A percentile compares a stretch with the other conserved stretches of the same genome.
Evolutionary conservation across 2,329 filamentous ascomycete genomes (phyloP).

Genomic region (Colletotrichum filicis): DNA sequence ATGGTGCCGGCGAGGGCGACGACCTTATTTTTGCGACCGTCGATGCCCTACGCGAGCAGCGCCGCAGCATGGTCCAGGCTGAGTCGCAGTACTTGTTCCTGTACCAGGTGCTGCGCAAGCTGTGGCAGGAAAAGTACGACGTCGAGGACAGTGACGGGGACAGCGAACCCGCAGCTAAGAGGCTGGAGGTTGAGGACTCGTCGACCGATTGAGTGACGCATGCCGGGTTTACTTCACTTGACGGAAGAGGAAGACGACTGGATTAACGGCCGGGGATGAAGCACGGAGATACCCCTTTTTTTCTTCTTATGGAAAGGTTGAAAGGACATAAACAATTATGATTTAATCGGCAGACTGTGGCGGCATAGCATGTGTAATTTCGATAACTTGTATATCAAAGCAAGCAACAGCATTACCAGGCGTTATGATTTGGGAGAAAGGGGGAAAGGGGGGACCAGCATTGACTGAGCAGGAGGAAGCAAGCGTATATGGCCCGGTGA

Average conservation of each 20-base stretch:
- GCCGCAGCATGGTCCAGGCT: slow-evolving; percentile 95
- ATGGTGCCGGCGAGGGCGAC: slow-evolving; percentile 42
- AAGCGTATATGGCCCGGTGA: neutral
- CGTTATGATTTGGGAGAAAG: slow-evolving; percentile 8
- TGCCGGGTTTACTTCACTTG: neutral
- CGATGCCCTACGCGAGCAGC: slow-evolving; percentile 83
- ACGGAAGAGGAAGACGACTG: too few relatives aligned
- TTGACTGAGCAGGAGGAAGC: neutral
- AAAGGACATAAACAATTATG: neutral
- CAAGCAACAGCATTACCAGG: slow-evolving; percentile 8
- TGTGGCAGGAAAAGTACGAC: slow-evolving; percentile 75
- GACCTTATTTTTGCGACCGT: slow-evolving; percentile 86
- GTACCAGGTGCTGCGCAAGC: slow-evolving; percentile 84
- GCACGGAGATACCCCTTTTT: neutral
- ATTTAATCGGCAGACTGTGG: slow-evolving; percentile 18
- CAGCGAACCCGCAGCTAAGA: slow-evolving; percentile 62
- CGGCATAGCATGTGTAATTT: slow-evolving; percentile 16
- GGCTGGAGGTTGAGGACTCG: slow-evolving; percentile 62
- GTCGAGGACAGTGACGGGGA: slow-evolving; percentile 45
- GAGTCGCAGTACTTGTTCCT: slow-evolving; percentile 87
- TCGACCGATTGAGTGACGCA: slow-evolving; percentile 45
- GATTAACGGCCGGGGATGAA: neutral
- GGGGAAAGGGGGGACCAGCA: neutral
- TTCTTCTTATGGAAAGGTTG: neutral
- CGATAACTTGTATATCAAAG: slow-evolving; percentile 18